Evolutionary conservation across 257 asterid genomes (phyloP), one percentile per base, ranked within the genome.

Genomic region (Primulina huaijiensis): DNA sequence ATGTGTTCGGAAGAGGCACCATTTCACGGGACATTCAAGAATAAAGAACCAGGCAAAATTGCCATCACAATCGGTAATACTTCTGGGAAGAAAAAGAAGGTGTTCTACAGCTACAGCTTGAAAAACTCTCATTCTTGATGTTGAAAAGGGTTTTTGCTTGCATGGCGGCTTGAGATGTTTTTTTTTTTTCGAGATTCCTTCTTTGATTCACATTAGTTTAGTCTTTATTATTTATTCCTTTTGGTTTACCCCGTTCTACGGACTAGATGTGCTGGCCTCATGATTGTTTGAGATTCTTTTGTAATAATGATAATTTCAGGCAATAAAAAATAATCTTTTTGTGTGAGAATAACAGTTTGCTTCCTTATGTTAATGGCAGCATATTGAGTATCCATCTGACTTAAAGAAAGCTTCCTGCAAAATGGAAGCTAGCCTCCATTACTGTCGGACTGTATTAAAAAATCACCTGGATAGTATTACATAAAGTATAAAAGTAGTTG

Each of bases 31-130:
- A 81, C 89, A 12, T 90, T 90, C 85, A 87, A 85, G 89, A 90
- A 83, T 78, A 71, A 78, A 11, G 95, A 86, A 69, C 63, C 86
- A 2, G 96, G 96, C 67, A 87, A 87, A 63, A 76, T 89, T 60
- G 84, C 86, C 55, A 73, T 89, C 30, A 84, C 85, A 3, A 82
- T 90, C 17, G 74, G 73, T 60, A 89, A 89, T 56, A 35, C 76
- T 62, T 87, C 95, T 6, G 85, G 87, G 74, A 89, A 87, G 90
- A 86, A 87, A 40, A 87, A 86, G 90, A 89, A 77, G 75, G 79
- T 83, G 65, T 87, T 89, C 78, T 83, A 81, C 61, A 79, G 92
- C 29, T 75, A 73, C 84, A 89, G 84, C 85, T 78, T 86, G 72
- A 86, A 84, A 69, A 89, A 85, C 74, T 68, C 87, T 50, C 23